Base-by-base conservation (phyloP, 805 yeast genomes). In the Crinitomyces ghanaensis region DNA sequence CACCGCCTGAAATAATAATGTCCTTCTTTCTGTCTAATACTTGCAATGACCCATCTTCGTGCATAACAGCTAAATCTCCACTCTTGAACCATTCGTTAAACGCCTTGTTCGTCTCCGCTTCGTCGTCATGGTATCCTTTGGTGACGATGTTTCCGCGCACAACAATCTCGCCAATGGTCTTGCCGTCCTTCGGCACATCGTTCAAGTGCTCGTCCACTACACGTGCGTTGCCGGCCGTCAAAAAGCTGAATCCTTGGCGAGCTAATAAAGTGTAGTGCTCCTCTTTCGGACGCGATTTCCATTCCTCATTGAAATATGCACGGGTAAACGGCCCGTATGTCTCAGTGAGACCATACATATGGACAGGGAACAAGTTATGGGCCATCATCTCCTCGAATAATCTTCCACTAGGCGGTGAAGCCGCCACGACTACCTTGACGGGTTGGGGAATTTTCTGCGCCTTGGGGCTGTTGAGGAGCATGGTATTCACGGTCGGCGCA, bases 401-500 rank as follows among this genome's bases (percentile, higher is more conserved):
- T 7, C 51, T 44, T 4, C 59, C 53, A 4, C 50, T 41, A 4
- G 60, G 60, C n/a, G 60, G 60, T 6, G 60, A 46, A 5, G 60
- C 60, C 9, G 60, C 60, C 6, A 55, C 60, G 12, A 51, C 49
- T 25, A 56, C 60, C 18, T 45, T 34, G 5, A 54, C 57, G 11
- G 36, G 40, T 18, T 44, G 41, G 7, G 45, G 37, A 6, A 54
- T 41, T n/a, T 37, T 40, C 19, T 28, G 28, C 12, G 60, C 60
- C 27, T 42, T 37, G 13, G 51, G 44, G 32, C 48, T 42, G 38
- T 48, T 51, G 30, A 54, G 44, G 6, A 55, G 36, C 49, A 54
- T 50, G 21, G 49, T 43, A 34, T 54, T 56, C 36, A 55, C 60
- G 4, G 60, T 56, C n/a, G 60, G 60, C 1, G 60, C 60, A 9